phyloP scores from a whole-genome alignment of 2,329 filamentous ascomycete species.

The Microcyclospora tardicrescens region DNA sequence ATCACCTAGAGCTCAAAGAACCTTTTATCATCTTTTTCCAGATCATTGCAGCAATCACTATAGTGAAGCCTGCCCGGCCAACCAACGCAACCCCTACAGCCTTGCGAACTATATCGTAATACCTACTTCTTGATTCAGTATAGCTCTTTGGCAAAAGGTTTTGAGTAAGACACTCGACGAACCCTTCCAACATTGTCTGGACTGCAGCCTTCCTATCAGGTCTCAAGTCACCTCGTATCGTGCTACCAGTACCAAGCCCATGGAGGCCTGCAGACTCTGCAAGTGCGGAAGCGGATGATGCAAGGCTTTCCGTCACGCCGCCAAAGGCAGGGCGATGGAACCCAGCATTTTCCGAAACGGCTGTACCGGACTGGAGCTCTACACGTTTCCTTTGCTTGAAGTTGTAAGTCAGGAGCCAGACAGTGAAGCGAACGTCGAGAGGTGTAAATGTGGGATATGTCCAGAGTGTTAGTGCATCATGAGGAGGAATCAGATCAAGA shows the following conservation, averaged over 20 bases:
- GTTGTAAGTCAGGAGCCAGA: conserved; percentile 46
- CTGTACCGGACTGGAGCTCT: conserved; percentile 20
- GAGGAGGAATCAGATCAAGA: conserved; percentile 52
- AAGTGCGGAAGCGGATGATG: conserved; percentile 4
- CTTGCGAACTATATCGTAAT: conserved; percentile 37
- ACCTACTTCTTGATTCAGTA: conserved; percentile 23
- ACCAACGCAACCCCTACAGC: conserved; percentile 33
- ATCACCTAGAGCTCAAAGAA: too few relatives aligned
- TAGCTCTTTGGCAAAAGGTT: conserved; percentile 15
- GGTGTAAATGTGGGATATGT: conserved; percentile 56
- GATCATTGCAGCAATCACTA: conserved; percentile 7
- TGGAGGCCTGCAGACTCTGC: conserved; percentile 23
- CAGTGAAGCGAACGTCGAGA: conserved; percentile 45
- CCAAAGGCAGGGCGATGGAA: conserved; percentile 14
- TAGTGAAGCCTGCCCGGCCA: conserved; percentile 17
- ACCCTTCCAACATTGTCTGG: conserved; percentile 37
- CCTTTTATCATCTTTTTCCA: conserved; percentile 5
- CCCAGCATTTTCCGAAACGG: conserved; percentile 6
- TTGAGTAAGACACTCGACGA: conserved; percentile 12
- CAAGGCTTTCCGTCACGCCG: conserved; percentile 13
- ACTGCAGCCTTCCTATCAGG: conserved; percentile 29
- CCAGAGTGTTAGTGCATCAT: conserved; percentile 50
- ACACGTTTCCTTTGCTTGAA: conserved; percentile 41
- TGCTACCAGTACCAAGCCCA: conserved; percentile 31
- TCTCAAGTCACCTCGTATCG: too few relatives aligned